A percentile compares a stretch with the other conserved stretches of the same genome.
These are phyloP conservation scores for Wickerhamiella kurtzmanii DNA, from an alignment of 805 yeast species.

Conservation along the genomic window DNA sequence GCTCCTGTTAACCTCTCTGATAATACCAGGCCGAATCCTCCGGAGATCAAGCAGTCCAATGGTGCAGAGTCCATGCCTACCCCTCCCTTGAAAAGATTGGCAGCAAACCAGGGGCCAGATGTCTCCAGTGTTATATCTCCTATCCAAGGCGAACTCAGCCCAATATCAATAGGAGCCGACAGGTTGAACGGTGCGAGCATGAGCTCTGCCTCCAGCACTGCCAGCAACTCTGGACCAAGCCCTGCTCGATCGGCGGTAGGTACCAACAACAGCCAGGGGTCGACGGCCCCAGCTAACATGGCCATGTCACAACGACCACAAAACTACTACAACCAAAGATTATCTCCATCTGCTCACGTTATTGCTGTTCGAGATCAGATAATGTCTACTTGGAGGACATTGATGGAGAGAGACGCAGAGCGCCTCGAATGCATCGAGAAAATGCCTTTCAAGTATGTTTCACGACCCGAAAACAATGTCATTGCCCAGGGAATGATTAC, in stretches of 20 bases:
- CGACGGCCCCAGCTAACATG: neutral
- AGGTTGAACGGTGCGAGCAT: neutral
- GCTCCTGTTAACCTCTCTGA: neutral
- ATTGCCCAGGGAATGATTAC: slow-evolving; percentile 46
- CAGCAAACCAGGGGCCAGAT: neutral
- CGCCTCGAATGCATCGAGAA: slow-evolving; percentile 33
- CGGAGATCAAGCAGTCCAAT: slow-evolving; percentile 1
- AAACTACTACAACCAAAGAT: neutral
- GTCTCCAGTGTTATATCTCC: neutral
- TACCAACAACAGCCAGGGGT: neutral
- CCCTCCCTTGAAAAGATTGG: neutral
- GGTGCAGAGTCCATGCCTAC: neutral
- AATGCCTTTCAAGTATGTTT: slow-evolving; percentile 11
- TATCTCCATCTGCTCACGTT: slow-evolving; percentile 2
- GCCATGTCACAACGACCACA: neutral
- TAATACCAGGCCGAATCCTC: slow-evolving; percentile 8
- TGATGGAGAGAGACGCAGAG: slow-evolving; percentile 35
- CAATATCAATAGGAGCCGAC: neutral
- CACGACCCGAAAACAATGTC: slow-evolving; percentile 24
- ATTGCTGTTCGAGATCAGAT: slow-evolving; percentile 16
- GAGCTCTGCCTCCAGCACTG: neutral
- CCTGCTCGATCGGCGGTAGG: neutral
- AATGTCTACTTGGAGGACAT: slow-evolving; percentile 16
- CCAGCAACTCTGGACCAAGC: neutral
- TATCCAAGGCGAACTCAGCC: neutral